phyloP scores from a whole-genome alignment of 495 filamentous ascomycete species.

The Apiosordaria backusii region DNA sequence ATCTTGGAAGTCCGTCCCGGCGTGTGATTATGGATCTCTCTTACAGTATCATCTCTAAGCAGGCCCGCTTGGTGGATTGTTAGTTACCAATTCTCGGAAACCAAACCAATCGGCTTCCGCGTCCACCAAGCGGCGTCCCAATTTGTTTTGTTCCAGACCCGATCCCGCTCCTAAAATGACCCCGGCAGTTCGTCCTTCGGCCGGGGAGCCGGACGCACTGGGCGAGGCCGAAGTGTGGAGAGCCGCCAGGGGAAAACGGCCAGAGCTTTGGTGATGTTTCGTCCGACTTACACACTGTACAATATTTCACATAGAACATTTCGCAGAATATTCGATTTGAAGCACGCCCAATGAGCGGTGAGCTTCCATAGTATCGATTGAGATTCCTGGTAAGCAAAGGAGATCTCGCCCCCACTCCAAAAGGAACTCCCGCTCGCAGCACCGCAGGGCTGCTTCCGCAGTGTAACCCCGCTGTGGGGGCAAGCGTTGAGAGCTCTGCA shows the following conservation, averaged over 20 bases:
- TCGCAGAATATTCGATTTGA: background rate
- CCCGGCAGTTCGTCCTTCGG: no score
- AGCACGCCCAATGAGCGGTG: background rate
- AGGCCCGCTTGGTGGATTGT: background rate
- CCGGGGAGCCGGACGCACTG: background rate
- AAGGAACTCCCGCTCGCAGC: background rate
- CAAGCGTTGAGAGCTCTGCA: conserved; percentile 1
- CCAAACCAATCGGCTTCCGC: background rate
- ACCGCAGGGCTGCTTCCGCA: background rate
- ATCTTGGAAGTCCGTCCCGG: background rate
- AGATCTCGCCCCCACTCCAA: background rate
- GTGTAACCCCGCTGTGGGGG: conserved; percentile 22
- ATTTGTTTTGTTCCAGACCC: background rate
- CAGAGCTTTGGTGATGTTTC: background rate
- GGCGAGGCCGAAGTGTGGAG: background rate
- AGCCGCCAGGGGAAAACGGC: background rate
- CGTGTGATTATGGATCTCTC: background rate
- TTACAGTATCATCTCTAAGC: background rate
- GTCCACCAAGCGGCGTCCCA: background rate
- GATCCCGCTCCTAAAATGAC: background rate
- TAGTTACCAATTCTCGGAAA: background rate
- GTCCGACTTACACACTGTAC: background rate
- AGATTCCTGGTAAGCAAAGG: background rate
- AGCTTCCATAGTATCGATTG: background rate
- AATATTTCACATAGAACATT: background rate